Base-by-base conservation (phyloP, 2,329 filamentous ascomycete genomes). In the Diaporthe citriasiana region DNA sequence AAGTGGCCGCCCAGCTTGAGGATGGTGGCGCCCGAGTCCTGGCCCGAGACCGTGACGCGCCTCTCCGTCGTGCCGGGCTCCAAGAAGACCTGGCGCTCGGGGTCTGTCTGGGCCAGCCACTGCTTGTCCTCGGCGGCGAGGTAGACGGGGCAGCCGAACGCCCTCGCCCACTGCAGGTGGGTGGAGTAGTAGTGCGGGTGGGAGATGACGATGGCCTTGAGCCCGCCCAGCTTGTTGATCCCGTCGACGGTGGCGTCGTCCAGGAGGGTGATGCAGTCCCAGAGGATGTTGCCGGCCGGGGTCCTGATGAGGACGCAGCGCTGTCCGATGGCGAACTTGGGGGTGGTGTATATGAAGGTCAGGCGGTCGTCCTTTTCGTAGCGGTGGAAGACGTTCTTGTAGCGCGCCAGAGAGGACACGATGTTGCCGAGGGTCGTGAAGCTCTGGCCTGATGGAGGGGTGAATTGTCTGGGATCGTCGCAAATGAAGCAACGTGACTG, bases 131-230 rank as follows among this genome's bases (percentile, higher is more conserved):
- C 92, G 8, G 82, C 82, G 0, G 92, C 86, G 1, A 94, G 79
- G 78, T 93, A 95, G 0, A 97, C 90, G 0, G 91, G 91, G 78
- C 93, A 95, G 6, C 83, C 77, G 77, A 97, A 96, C 0, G 87
- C 86, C 57, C 85, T 80, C 0, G 93, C 92, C 94, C 94, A 97
- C 77, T 93, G 89, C 0, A 93, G 82, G 81, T 95, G 92, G 4
- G 93, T 93, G 19, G 91, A 91, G 83, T 94, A 97, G 83, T 94
- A 97, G 81, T 97, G 94, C 70, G 94, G 94, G 82, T 97, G 93
- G 15, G 89, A 92, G 76, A 95, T 94, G 77, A 91, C 91, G 59
- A 97, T 95, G 0, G 92, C 93, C 45, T 85, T 84, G 17, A 97
- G 79, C 0, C 93, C 93, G 56, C 94, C 94, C 9, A 91, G 85